Base-by-base conservation (phyloP, 805 yeast species). In the Myxozyma sirexii region DNA sequence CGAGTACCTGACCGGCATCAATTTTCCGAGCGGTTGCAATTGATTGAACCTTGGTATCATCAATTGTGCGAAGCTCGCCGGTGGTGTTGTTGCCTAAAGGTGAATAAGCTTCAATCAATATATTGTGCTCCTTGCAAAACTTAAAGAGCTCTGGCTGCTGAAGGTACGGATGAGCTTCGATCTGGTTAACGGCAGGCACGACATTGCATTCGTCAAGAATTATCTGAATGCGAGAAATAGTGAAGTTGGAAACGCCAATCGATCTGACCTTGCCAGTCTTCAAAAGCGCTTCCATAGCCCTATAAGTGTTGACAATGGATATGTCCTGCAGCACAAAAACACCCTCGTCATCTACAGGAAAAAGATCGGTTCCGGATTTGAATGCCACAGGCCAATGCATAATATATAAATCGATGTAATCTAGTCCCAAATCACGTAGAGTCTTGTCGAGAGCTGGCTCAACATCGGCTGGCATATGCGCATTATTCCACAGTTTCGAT, bases 361-460 rank as follows among this genome's bases (percentile, higher is more conserved):
- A 65, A 4, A 70, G 62, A 3, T 56, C 55, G 27, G 47, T 45
- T 23, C 72, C 75, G 15, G 77, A 72, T 60, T 70, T 79, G 60
- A 81, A 72, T 12, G 85, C 77, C 43, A 81, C 80, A 4, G 96
- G 96, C 94, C 94, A 90, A 74, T 90, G 96, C 71, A 89, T 80
- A 70, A 90, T 77, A 70, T 85, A 84, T 60, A 88, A 76, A 71
- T 90, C 96, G 54, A 90, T 85, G 69, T 90, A 90, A 47, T 87
- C 93, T 64, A 87, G 69, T 0, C 84, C 84, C 62, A 89, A 76
- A 68, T 85, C 83, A 63, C 77, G 67, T 68, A 89, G 77, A 2
- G 92, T 85, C 54, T 75, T 76, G 10, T 83, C 80, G 39, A 88
- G 74, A 4, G 87, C 88, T n/a, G 69, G 74, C 41, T 70, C 80